A percentile compares a stretch with the other conserved stretches of the same genome.
Evolutionary conservation across 768 basidiomycete genomes (phyloP).

Genomic region (Lactarius psammicola): DNA sequence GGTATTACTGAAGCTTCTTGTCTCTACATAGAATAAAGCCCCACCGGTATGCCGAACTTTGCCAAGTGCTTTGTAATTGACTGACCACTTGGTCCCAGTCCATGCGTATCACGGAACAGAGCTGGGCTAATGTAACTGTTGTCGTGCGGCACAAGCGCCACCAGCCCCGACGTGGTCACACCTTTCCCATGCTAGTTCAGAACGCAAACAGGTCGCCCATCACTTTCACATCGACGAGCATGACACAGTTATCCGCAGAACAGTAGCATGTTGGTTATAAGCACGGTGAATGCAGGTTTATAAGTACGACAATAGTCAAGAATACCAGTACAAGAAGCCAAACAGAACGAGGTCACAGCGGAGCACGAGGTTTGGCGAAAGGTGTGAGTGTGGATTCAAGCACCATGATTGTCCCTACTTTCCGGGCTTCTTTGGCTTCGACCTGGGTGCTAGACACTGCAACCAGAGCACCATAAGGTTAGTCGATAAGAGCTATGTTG

Average conservation of each 20-base stretch:
- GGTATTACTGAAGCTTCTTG: too few species aligned
- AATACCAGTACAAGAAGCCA: not conserved
- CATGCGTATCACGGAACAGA: too few species aligned
- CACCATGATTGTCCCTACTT: too few species aligned
- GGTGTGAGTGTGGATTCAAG: too few species aligned
- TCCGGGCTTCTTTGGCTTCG: too few species aligned
- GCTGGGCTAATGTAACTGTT: too few species aligned
- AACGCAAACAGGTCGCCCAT: not conserved
- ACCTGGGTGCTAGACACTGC: too few species aligned
- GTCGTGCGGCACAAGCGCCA: too few species aligned
- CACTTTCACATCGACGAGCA: not conserved
- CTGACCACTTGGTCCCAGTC: too few species aligned
- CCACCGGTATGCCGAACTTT: too few species aligned
- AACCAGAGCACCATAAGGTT: not conserved
- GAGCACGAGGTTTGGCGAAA: not conserved
- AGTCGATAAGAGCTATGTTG: not conserved
- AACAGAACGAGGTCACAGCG: not conserved
- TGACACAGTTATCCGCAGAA: not conserved
- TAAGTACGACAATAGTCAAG: not conserved
- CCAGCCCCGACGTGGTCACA: not conserved
- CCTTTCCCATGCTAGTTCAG: not conserved
- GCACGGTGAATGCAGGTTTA: not conserved
- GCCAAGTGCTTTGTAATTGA: too few species aligned
- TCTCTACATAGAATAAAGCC: too few species aligned
- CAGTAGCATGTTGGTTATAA: not conserved